These are phyloP conservation scores for Diaporthe citri DNA, from an alignment of 2,329 filamentous ascomycete species.

Conservation along the genomic window DNA sequence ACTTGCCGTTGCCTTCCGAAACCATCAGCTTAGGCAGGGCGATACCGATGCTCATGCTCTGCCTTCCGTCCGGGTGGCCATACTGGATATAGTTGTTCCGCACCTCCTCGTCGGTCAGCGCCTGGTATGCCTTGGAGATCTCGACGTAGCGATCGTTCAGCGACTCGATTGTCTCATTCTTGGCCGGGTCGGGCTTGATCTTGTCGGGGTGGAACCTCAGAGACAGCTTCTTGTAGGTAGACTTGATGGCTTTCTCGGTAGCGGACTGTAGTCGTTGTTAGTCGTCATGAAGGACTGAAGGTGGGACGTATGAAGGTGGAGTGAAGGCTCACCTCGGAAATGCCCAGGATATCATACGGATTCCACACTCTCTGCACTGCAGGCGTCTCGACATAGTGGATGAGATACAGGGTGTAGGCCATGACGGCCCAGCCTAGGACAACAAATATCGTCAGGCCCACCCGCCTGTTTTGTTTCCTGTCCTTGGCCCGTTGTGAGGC, in stretches of 20 bases:
- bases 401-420: conserved; percentile 92
- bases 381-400: conserved; percentile 80
- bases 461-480: conserved; percentile 87
- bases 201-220: conserved; percentile 95
- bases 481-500: conserved; percentile 86
- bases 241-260: conserved; percentile 92
- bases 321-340: conserved; percentile 75
- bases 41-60: conserved; percentile 97
- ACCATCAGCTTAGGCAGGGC: conserved; percentile 94
- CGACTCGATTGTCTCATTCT: conserved; percentile 88
- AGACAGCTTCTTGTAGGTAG: conserved; percentile 88
- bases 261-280: conserved; percentile 69
- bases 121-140: conserved; percentile 97
- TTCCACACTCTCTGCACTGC: conserved; percentile 85
- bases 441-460: conserved; percentile 86
- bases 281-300: conserved; percentile 29
- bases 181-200: conserved; percentile 81
- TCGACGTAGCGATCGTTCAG: conserved; percentile 94
- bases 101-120: conserved; percentile 95
- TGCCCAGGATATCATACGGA: conserved; percentile 92
- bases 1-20: conserved; percentile 94
- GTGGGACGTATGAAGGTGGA: conserved; percentile 31
- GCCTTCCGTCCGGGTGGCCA: conserved; percentile 97
- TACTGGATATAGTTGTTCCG: conserved; percentile 97
- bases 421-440: conserved; percentile 85